Conservation (phyloP, 1,139 yeast genomes). For the Sugiyamaella paludigena region DNA sequence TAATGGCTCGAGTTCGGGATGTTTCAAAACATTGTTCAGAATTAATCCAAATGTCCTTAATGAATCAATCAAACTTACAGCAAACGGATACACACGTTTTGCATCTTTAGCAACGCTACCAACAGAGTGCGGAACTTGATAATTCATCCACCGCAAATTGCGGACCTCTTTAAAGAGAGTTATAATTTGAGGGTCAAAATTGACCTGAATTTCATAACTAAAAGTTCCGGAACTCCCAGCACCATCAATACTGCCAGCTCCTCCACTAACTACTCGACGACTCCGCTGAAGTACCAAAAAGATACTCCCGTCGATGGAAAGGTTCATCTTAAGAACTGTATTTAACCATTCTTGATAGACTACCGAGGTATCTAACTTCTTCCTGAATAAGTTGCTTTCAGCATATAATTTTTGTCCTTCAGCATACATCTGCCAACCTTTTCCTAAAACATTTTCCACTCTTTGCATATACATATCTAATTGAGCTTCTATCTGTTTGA, state of each 20-base stretch:
- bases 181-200: constrained; percentile 51
- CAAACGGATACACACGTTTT: constrained; percentile 56
- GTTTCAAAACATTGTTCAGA: constrained; percentile 24
- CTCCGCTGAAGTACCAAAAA: constrained; percentile 37
- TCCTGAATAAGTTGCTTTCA: constrained; percentile 48
- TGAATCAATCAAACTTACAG: constrained; percentile 54
- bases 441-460: constrained; percentile 58
- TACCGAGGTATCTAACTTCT: constrained; percentile 46
- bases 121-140: constrained; percentile 56
- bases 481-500: constrained; percentile 47
- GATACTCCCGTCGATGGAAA: constrained; percentile 40
- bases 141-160: constrained; percentile 52
- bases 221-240: no score
- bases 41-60: constrained; percentile 32
- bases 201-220: constrained; percentile 37
- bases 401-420: constrained; percentile 63
- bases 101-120: constrained; percentile 46
- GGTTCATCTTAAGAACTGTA: constrained; percentile 24
- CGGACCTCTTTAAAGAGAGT: constrained; percentile 53
- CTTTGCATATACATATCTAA: constrained; percentile 43
- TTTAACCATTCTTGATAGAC: constrained; percentile 51
- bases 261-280: constrained; percentile 17
- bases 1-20: constrained; percentile 46
- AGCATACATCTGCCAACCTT: constrained; percentile 71
- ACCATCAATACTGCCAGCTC: neutral